These are phyloP conservation scores for Anthracocystis walkeri DNA, from an alignment of 1,284 basidiomycete species.

Conservation along the genomic window DNA sequence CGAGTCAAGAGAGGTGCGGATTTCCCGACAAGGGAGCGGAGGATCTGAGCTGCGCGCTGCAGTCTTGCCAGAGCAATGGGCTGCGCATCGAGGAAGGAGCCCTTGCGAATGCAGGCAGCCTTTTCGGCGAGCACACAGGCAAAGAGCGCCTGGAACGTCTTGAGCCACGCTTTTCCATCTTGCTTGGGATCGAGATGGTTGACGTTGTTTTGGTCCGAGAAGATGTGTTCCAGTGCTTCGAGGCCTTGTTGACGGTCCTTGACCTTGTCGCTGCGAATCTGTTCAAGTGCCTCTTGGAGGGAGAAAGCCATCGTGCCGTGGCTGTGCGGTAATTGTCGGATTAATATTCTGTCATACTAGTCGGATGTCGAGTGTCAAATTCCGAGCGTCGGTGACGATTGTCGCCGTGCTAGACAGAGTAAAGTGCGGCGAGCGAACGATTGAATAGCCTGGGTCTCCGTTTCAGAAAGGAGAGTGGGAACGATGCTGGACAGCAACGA, in stretches of 20 bases:
- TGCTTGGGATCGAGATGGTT: conserved; percentile 74
- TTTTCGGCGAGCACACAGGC: conserved; percentile 77
- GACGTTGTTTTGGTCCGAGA: conserved; percentile 74
- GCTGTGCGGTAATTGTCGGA: not conserved
- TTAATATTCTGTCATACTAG: conserved; percentile 12
- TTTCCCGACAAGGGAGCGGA: conserved; percentile 80
- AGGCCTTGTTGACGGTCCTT: conserved; percentile 80
- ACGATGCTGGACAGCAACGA: not conserved
- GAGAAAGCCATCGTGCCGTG: conserved; percentile 41
- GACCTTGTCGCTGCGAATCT: conserved; percentile 73
- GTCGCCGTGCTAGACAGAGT: too few species aligned
- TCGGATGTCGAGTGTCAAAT: not conserved
- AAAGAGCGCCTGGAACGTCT: conserved; percentile 81
- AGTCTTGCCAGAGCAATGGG: conserved; percentile 75
- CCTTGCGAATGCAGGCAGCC: conserved; percentile 73
- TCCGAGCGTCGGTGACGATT: not conserved
- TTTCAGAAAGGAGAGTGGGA: not conserved
- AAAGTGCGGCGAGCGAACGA: too few species aligned
- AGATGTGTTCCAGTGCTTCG: conserved; percentile 74
- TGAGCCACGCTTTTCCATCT: conserved; percentile 74
- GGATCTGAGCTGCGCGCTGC: conserved; percentile 75
- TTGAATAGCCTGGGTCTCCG: too few species aligned
- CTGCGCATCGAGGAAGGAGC: conserved; percentile 64
- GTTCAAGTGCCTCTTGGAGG: conserved; percentile 47
- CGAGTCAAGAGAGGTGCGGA: conserved; percentile 74